Evolutionary conservation across 1,284 basidiomycete genomes (phyloP).

Genomic region (Dichomitus squalens): DNA sequence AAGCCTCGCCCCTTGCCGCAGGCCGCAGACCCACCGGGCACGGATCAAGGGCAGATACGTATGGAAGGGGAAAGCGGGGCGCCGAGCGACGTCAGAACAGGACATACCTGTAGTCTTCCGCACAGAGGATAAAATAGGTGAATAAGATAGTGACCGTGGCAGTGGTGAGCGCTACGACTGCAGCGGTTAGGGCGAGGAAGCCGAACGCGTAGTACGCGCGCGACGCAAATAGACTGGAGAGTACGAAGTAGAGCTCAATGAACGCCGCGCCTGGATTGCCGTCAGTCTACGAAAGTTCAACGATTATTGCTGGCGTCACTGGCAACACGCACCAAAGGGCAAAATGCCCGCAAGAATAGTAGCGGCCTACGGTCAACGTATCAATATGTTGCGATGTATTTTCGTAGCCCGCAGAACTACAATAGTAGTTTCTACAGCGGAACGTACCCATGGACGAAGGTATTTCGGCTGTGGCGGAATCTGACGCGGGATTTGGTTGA

Average conservation of each 20-base stretch:
- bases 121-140: conserved; percentile 92
- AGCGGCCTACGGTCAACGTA: conserved; percentile 52
- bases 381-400: too few species aligned
- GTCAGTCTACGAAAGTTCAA: not conserved
- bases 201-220: conserved; percentile 96
- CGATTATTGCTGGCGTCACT: too few species aligned
- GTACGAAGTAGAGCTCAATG: conserved; percentile 93
- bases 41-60: not conserved
- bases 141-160: conserved; percentile 91
- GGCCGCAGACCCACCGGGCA: not conserved
- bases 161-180: conserved; percentile 84
- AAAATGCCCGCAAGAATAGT: conserved; percentile 88
- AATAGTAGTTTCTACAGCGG: not conserved
- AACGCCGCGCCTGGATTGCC: conserved; percentile 78
- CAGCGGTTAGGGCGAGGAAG: conserved; percentile 89
- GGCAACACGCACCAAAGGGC: conserved; percentile 72
- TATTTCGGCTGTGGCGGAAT: conserved; percentile 88
- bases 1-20: not conserved
- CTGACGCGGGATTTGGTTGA: conserved; percentile 92
- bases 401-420: too few species aligned
- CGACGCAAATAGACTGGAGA: conserved; percentile 93
- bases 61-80: not conserved
- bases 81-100: not conserved
- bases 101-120: conserved; percentile 88
- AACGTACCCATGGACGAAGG: conserved; percentile 71